Conservation (phyloP, 352 stramenopile genomes). For the Phytophthora aleatoria region DNA sequence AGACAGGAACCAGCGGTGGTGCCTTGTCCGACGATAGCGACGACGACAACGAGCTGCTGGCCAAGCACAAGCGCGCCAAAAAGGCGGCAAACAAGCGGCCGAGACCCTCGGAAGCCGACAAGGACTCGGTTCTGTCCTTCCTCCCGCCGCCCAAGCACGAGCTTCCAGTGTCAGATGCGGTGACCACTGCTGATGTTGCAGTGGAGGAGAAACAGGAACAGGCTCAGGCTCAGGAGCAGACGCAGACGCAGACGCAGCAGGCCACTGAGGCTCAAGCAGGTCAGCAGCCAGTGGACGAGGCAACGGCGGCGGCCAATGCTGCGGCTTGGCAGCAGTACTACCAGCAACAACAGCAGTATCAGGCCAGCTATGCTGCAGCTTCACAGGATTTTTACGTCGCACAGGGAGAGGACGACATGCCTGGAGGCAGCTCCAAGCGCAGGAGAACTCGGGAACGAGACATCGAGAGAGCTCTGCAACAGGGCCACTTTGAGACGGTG, state of each 20-base stretch:
- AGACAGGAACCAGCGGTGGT: constrained; percentile 31
- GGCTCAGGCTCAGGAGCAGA: too few species aligned
- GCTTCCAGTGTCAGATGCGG: constrained; percentile 21
- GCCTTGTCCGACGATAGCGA: constrained; percentile 42
- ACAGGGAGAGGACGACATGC: constrained; percentile 38
- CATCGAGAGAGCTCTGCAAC: constrained; percentile 70
- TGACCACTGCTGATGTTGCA: not conserved
- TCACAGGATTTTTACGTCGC: constrained; percentile 37
- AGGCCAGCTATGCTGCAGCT: constrained; percentile 27
- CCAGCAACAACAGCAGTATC: constrained; percentile 42
- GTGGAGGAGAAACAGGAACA: constrained; percentile 17
- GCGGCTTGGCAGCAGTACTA: constrained; percentile 49
- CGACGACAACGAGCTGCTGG: constrained; percentile 47
- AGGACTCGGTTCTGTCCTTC: constrained; percentile 52
- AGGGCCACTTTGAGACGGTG: constrained; percentile 68
- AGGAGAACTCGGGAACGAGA: constrained; percentile 63
- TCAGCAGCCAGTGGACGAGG: constrained; percentile 18
- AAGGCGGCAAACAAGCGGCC: constrained; percentile 42
- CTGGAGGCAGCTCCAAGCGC: constrained; percentile 52
- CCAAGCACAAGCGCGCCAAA: constrained; percentile 56
- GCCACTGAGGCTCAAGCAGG: constrained; percentile 9
- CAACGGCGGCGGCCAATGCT: constrained; percentile 21
- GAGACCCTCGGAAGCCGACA: constrained; percentile 6
- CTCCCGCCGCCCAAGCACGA: constrained; percentile 64
- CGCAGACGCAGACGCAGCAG: constrained; percentile 1